Evolutionary conservation across 2,329 filamentous ascomycete species (phyloP).

Genomic region (Alternaria metachromatica): DNA sequence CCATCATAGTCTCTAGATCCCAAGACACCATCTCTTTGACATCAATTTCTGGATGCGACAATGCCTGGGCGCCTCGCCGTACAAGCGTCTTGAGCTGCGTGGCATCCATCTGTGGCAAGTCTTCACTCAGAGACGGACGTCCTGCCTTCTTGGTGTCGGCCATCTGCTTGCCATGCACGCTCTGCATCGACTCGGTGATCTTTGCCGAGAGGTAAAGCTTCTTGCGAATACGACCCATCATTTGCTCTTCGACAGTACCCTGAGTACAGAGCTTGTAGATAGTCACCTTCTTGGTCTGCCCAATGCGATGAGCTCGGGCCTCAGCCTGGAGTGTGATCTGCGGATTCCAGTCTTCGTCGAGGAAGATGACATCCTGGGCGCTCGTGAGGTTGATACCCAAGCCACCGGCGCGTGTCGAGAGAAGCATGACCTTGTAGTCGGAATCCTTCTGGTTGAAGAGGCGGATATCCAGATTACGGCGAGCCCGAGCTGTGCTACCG

Average conservation of each 20-base stretch:
- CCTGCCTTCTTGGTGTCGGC: conserved; percentile 21
- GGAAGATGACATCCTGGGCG: conserved; percentile 63
- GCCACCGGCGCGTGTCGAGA: conserved; percentile 63
- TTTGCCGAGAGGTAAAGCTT: conserved; percentile 68
- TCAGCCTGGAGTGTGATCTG: conserved; percentile 63
- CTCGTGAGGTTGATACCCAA: conserved; percentile 63
- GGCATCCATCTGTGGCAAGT: conserved; percentile 60
- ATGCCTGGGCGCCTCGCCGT: conserved; percentile 61
- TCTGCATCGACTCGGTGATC: conserved; percentile 65
- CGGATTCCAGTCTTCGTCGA: conserved; percentile 64
- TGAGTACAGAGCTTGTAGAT: conserved; percentile 64
- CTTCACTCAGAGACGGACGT: conserved; percentile 46
- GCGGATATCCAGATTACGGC: conserved; percentile 60
- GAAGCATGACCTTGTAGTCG: conserved; percentile 61
- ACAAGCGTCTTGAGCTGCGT: conserved; percentile 62
- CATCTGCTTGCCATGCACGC: conserved; percentile 54
- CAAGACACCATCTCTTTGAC: conserved; percentile 64
- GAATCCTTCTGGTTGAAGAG: conserved; percentile 58
- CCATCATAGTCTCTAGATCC: conserved; percentile 62
- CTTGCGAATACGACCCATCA: conserved; percentile 65
- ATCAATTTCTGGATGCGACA: conserved; percentile 61
- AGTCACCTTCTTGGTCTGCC: conserved; percentile 61
- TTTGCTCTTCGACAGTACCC: conserved; percentile 65
- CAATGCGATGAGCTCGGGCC: conserved; percentile 62
- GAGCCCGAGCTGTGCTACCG: conserved; percentile 56